Base-by-base conservation (phyloP, 805 yeast genomes). In the Candida verbasci region DNA sequence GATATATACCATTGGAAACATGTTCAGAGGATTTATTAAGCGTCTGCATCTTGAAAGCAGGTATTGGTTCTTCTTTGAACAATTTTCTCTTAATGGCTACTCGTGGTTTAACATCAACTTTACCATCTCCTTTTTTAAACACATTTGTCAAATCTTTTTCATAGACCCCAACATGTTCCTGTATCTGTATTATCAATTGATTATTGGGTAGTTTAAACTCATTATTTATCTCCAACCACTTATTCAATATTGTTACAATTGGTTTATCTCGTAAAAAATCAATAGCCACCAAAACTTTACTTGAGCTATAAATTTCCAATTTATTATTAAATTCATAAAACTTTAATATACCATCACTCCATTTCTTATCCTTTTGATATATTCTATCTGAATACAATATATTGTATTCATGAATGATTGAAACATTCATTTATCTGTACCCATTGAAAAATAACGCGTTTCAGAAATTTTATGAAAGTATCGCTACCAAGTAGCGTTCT, bases 341-440 rank as follows among this genome's bases (percentile, higher is more conserved):
- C 38, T 60, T 59, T 37, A 74, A 48, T 9, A 48, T 56, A 1
- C 80, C 80, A 46, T 76, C 82, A 38, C 59, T 59, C 80, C 80
- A 76, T 40, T 55, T 55, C 46, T 75, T 74, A 31, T 60, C 64
- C 40, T 65, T 72, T 47, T 76, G 78, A 9, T 40, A 42, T 6
- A 72, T 49, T 16, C 78, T 58, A 21, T 50, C 58, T 2, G 80
- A 68, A 49, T 64, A 76, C 11, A 75, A 58, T 3, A 75, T 54
- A n/a, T 53, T 43, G 46, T 59, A 76, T 46, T 74, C 76, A 33
- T 68, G 62, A 33, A 72, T 71, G 23, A 62, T 54, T 3, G 78
- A 70, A 35, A 29, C 36, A 33, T 27, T 12, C 25, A 24, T 24
- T 9, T 24, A 24, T 25, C 22, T 20, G 22, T 20, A 20, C 6